phyloP scores from a whole-genome alignment of 768 basidiomycete genomes.

The Podaxis mareebaensis region DNA sequence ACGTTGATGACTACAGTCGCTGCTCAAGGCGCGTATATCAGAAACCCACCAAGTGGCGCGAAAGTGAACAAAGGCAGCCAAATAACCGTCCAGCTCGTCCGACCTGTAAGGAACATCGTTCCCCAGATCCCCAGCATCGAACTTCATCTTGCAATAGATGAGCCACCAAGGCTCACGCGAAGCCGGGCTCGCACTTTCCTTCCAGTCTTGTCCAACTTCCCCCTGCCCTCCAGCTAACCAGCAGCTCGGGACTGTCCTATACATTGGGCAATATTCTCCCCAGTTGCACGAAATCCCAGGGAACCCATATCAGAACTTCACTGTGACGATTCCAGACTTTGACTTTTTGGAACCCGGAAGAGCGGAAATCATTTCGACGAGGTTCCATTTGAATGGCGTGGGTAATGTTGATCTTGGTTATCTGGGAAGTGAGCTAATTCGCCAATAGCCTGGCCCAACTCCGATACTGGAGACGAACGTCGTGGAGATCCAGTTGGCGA shows the following conservation, averaged over 20 bases:
- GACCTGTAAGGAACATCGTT: slow-evolving; percentile 37
- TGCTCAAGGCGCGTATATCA: slow-evolving; percentile 44
- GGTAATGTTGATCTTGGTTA: background rate
- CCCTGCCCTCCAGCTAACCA: slow-evolving; percentile 27
- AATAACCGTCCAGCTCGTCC: slow-evolving; percentile 46
- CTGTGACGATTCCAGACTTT: slow-evolving; percentile 10
- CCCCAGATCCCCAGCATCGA: slow-evolving; percentile 17
- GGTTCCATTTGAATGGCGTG: slow-evolving; percentile 31
- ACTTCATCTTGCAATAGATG: slow-evolving; percentile 34
- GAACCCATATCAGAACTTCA: slow-evolving; percentile 32
- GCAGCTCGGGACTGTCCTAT: slow-evolving; percentile 32
- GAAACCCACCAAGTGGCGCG: slow-evolving; percentile 36
- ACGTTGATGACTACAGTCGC: slow-evolving; percentile 33
- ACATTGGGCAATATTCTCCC: slow-evolving; percentile 33
- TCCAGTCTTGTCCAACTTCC: slow-evolving; percentile 24
- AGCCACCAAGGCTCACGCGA: slow-evolving; percentile 25
- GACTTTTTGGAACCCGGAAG: background rate
- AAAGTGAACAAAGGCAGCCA: slow-evolving; percentile 35
- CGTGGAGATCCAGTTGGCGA: slow-evolving; percentile 15
- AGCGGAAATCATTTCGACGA: slow-evolving; percentile 3
- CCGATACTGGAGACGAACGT: slow-evolving; percentile 28
- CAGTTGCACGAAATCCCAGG: slow-evolving; percentile 18
- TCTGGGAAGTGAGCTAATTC: background rate
- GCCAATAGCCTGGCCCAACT: slow-evolving; percentile 27
- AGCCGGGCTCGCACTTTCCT: slow-evolving; percentile 32